Conservation (phyloP, 2,329 filamentous ascomycete species). For the Calonectria pauciramosa region DNA sequence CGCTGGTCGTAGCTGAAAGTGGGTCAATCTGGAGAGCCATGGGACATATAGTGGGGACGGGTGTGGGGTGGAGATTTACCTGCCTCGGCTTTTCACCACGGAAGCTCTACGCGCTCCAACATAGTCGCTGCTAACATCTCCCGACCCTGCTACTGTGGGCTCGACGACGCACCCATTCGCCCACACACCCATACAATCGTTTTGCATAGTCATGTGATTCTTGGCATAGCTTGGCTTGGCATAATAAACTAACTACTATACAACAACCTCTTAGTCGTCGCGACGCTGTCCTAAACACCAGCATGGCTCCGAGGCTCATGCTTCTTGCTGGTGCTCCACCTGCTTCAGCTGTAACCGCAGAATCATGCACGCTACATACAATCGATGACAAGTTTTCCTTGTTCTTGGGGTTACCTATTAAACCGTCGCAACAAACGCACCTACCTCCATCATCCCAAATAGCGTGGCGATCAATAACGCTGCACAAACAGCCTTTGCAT, state of each 20-base stretch:
- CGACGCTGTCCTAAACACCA: neutral
- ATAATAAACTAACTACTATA: neutral
- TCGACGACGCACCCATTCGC: neutral
- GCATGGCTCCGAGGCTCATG: conserved; percentile 52
- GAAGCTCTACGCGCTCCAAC: neutral
- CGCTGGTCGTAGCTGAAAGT: neutral
- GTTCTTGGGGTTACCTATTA: conserved; percentile 41
- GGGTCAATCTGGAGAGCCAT: neutral
- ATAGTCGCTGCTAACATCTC: neutral
- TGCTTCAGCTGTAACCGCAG: conserved; percentile 44
- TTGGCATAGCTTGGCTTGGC: neutral
- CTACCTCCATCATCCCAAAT: conserved; percentile 52
- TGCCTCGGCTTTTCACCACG: conserved; percentile 17
- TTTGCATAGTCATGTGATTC: neutral
- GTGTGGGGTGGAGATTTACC: neutral
- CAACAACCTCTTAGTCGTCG: neutral
- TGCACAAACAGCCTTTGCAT: conserved; percentile 60
- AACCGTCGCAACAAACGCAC: neutral
- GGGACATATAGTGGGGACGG: conserved; percentile 6
- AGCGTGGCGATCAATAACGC: conserved; percentile 68
- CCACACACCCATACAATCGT: neutral
- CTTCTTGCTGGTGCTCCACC: conserved; percentile 54
- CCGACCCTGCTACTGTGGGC: neutral
- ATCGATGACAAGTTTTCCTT: conserved; percentile 44
- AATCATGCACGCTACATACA: conserved; percentile 48